Percentiles rank a stretch among this genome's conserved stretches.
These are phyloP conservation scores for Aspergillus brunneoviolaceus DNA, from an alignment of 2,329 filamentous ascomycete genomes.

Conservation along the genomic window DNA sequence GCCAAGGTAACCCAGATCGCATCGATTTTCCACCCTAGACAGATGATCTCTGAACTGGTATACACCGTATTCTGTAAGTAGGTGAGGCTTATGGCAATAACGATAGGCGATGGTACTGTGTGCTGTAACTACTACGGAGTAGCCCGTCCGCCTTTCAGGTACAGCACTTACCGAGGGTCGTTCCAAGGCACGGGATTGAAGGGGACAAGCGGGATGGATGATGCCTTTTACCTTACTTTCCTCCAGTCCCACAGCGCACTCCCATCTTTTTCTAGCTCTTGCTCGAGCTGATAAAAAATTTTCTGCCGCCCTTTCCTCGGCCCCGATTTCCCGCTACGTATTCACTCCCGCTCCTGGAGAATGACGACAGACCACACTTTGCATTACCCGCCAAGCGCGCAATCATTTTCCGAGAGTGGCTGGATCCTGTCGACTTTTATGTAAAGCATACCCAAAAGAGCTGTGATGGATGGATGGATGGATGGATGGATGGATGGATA, in stretches of 20 bases:
- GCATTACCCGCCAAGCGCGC: neutral
- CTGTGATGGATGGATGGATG: neutral
- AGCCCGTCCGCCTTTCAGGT: neutral
- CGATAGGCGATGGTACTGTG: no score
- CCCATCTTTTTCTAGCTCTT: neutral
- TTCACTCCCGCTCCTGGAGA: neutral
- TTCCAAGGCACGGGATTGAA: neutral
- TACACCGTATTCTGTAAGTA: neutral
- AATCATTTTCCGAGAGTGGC: neutral
- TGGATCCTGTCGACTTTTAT: neutral
- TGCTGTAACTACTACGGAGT: no score
- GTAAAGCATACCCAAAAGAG: neutral
- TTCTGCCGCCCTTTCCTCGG: neutral
- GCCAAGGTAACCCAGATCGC: neutral
- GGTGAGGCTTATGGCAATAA: neutral
- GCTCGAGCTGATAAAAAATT: neutral
- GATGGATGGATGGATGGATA: neutral
- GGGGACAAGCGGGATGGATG: neutral
- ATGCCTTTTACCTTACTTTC: neutral
- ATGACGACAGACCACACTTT: neutral
- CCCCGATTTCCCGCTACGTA: neutral
- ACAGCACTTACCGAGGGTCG: neutral
- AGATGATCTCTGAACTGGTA: neutral
- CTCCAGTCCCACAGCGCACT: neutral
- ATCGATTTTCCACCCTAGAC: neutral